Base-by-base conservation (phyloP, 345 rosid species). In the Streptanthus diversifolius region DNA sequence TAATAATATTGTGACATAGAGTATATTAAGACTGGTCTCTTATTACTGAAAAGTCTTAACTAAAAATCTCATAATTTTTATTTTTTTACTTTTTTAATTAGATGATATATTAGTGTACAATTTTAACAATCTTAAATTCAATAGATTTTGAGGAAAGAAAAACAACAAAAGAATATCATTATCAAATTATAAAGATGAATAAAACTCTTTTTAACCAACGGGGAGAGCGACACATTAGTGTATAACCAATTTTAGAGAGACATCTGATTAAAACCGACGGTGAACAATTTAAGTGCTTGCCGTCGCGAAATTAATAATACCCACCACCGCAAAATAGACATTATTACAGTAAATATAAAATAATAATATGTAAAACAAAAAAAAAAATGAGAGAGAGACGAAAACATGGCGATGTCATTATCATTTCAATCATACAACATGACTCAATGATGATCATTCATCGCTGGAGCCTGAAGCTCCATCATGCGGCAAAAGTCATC, bases 401-500 rank as follows among this genome's bases (percentile, higher is more conserved):
- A 13, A 36, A 79, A 54, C 45, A 66, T 73, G 5, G 5, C 27
- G 22, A 77, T 73, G 76, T 80, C 80, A 80, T 39, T 57, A 80
- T 75, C 71, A 67, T 33, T 44, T 44, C 21, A 53, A 60, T 14
- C 24, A 57, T n/a, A 11, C 18, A 24, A 57, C 37, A 78, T 60
- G 66, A 73, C 8, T 36, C 44, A 60, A 63, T 36, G 62, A 61
- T 75, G 24, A 67, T 68, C 36, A 69, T 25, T 43, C 63, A 75
- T 22, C 55, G 53, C 61, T 69, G 77, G 76, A 39, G 57, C 41
- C 41, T 82, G 84, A 19, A 66, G 72, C 68, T 81, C 90, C 99
- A 95, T 92, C 97, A 95, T 88, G 2, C 79, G 83, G 1, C 78
- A 63, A 62, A 95, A 95, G 74, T 95, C 99, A 48, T 85, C 87